Evolutionary conservation across 2,329 filamentous ascomycete species (phyloP).

Genomic region (Penicillium janthinellum): DNA sequence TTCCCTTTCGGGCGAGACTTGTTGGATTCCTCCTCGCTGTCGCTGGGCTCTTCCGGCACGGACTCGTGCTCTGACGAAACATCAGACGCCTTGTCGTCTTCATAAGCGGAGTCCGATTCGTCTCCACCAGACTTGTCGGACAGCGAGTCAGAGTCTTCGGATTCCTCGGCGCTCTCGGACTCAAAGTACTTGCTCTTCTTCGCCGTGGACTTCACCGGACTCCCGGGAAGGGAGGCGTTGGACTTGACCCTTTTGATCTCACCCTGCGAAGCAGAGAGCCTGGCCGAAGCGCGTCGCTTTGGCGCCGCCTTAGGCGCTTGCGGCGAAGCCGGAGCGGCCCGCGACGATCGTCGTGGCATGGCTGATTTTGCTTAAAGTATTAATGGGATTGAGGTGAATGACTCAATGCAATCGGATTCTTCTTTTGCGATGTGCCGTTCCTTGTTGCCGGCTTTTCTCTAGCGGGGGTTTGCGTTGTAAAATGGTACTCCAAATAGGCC

Average conservation of each 20-base stretch:
- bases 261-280: conserved; percentile 30
- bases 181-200: conserved; percentile 57
- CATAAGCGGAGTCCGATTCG: conserved; percentile 57
- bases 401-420: neutral
- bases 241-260: conserved; percentile 39
- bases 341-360: conserved; percentile 44
- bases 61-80: conserved; percentile 11
- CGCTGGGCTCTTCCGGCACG: conserved; percentile 23
- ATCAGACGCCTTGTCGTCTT: conserved; percentile 20
- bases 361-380: neutral
- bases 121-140: conserved; percentile 77
- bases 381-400: neutral
- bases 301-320: conserved; percentile 34
- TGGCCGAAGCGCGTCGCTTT: conserved; percentile 40
- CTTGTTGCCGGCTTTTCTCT: neutral
- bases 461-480: neutral
- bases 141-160: conserved; percentile 27
- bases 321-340: conserved; percentile 37
- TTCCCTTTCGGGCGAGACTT: conserved; percentile 9
- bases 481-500: neutral
- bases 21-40: conserved; percentile 16
- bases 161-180: conserved; percentile 39
- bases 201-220: conserved; percentile 39
- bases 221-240: conserved; percentile 20
- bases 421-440: neutral